Base-by-base conservation (phyloP, 106 monocot species). In the Chionographis japonica region DNA sequence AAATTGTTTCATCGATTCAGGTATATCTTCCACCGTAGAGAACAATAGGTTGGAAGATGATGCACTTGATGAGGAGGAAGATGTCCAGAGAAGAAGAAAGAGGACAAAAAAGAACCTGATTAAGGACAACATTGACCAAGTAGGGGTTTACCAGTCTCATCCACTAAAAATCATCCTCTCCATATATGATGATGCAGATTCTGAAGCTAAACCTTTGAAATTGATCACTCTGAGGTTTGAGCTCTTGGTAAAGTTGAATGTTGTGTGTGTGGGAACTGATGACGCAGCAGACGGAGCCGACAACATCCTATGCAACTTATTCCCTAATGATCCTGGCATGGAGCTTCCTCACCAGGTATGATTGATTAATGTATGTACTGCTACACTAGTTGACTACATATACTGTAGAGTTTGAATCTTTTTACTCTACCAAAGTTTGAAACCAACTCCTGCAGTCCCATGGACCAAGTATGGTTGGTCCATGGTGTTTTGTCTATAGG, bases 51-150 rank as follows among this genome's bases (percentile, higher is more conserved):
- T 89, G 63, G 93, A 90, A 14, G 92, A 98, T 65, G 88, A 86
- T 77, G 77, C 61, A 54, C 81, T 76, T 65, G 97, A 92, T 74
- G 97, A 98, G n/a, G 97, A 98, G 41, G 92, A 92, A 65, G 92
- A 90, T 79, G 73, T 37, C n/a, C 92, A 90, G 68, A 87, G 97
- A 75, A 86, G 92, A 77, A 77, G 92, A 70, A 89, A 86, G 71
- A 79, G 86, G 67, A 80, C 84, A 15, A 92, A 81, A 77, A 92
- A 92, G 67, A 67, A 69, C 40, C 2, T 65, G 55, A 18, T 42
- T 10, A 90, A 85, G 63, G 89, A 92, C 16, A 72, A 37, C 43
- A 16, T 40, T 54, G 82, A 82, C n/a, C 78, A 70, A 39, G 71
- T 66, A 52, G 89, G 74, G 71, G 17, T 66, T 2, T 79, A 68